Percentiles rank a stretch among this genome's conserved stretches.
phyloP scores from a whole-genome alignment of 2,329 filamentous ascomycete species.

The Delphinella strobiligena region DNA sequence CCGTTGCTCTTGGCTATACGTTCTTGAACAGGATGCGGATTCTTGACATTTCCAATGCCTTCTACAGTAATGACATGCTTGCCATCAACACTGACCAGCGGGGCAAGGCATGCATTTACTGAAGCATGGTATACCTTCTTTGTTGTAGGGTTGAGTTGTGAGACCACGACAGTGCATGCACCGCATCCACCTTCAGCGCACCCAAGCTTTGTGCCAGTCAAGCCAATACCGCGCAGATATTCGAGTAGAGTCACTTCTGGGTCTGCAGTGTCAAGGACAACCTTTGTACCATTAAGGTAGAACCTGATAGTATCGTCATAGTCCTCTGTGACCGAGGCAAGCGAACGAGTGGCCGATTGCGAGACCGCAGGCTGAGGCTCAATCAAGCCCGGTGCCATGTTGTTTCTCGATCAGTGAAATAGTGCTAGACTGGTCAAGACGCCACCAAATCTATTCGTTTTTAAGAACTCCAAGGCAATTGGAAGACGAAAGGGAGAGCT shows the following conservation, averaged over 20 bases:
- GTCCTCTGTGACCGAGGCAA: constrained; percentile 54
- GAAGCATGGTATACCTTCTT: constrained; percentile 91
- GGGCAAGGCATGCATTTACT: constrained; percentile 90
- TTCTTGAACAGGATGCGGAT: constrained; percentile 81
- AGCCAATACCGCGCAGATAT: constrained; percentile 80
- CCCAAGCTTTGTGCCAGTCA: constrained; percentile 92
- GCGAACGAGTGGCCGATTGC: constrained; percentile 30
- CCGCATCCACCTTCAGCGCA: constrained; percentile 95
- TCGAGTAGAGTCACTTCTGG: constrained; percentile 87
- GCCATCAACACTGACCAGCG: constrained; percentile 83
- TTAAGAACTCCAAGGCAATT: too few species aligned
- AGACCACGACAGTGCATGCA: constrained; percentile 90
- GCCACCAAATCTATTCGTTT: too few species aligned
- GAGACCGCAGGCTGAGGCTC: constrained; percentile 33
- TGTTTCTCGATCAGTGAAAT: background rate
- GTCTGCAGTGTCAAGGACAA: constrained; percentile 74
- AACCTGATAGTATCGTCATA: constrained; percentile 86
- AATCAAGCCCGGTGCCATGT: constrained; percentile 48
- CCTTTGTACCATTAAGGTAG: constrained; percentile 87
- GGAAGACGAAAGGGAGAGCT: too few species aligned
- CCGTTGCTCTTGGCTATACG: constrained; percentile 84
- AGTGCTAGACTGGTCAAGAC: too few species aligned
- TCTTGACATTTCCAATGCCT: constrained; percentile 80
- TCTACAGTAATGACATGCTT: constrained; percentile 98
- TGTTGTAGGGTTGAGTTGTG: constrained; percentile 85